phyloP scores from a whole-genome alignment of 257 asterid species.

The Nyctanthes arbortristis region DNA sequence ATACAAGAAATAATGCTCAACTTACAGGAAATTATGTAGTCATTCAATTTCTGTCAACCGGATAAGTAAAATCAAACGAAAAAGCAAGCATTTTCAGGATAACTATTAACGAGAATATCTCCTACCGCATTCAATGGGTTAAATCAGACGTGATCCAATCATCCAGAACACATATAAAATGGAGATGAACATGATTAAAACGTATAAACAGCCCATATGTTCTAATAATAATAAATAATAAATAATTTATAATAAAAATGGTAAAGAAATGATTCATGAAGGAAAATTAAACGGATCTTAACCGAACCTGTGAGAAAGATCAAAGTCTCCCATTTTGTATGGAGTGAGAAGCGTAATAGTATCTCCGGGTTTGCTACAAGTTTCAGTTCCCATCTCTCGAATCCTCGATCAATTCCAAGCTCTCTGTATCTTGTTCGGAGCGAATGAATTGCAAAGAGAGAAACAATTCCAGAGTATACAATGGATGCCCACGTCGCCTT shows the following conservation, averaged over 20 bases:
- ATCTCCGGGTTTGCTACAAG: background rate
- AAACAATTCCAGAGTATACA: background rate
- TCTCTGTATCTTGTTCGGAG: background rate
- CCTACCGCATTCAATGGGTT: no score
- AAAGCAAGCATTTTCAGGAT: background rate
- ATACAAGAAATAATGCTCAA: background rate
- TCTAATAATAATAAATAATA: no score
- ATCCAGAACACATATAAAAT: background rate
- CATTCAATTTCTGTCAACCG: no score
- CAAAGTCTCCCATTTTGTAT: constrained; percentile 33
- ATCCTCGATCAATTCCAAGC: background rate
- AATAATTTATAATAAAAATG: no score
- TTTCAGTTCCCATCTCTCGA: constrained; percentile 2
- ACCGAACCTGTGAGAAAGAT: constrained; percentile 38
- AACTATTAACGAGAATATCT: no score
- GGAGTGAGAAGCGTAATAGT: constrained; percentile 34
- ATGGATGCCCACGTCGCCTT: background rate
- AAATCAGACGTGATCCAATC: background rate
- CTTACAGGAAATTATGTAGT: background rate
- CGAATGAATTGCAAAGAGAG: background rate
- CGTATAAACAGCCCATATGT: no score
- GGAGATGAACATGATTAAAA: background rate
- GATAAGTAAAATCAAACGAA: background rate
- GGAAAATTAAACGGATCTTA: background rate
- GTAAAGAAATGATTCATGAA: no score